Evolutionary conservation across 1,139 yeast species (phyloP), one percentile per base, ranked within the genome.

Genomic region (Hemisphaericaspora subhashii): DNA sequence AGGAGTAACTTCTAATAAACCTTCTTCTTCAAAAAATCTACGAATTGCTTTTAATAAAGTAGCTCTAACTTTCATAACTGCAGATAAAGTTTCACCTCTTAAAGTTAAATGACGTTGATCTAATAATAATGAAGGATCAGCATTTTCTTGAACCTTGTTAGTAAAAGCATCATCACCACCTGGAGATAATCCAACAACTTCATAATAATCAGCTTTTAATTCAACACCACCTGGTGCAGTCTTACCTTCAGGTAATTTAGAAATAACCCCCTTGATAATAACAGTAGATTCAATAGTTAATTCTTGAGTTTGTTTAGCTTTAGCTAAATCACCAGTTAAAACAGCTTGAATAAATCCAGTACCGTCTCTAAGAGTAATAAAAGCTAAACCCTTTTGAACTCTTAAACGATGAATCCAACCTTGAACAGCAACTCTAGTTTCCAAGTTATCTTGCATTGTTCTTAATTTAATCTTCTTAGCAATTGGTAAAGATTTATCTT

Each of bases 321-420:
- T 81, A 47, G 98, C 98, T 52, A 94, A 74, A 60, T 89, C 95
- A 38, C 98, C 98, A 33, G 85, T 67, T 44, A 94, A 72, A 31
- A 94, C 94, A 56, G 89, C 77, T 69, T 94, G 99, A 49, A 92
- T 62, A 60, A 60, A 88, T 2, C 98, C 98, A 34, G 92, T 72
- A 52, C 99, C 99, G 61, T 94, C 99, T 72, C 99, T 83, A 56
- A 94, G 73, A 32, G 95, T 92, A 45, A 94, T 63, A 62, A 94
- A 94, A 13, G 86, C 95, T 39, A 88, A 77, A 28, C 95, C 96
- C 72, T 94, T 94, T 66, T 92, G 98, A 38, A 81, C 57, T 64
- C 99, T 83, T 57, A 92, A 74, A 63, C 98, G 86, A 66, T 94
- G 99, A 46, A 94, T 75, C 99, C 99, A 94, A 46, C 98, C 99